Conservation (phyloP, 2,329 filamentous ascomycete species). For the Phaeosphaeria sp. region DNA sequence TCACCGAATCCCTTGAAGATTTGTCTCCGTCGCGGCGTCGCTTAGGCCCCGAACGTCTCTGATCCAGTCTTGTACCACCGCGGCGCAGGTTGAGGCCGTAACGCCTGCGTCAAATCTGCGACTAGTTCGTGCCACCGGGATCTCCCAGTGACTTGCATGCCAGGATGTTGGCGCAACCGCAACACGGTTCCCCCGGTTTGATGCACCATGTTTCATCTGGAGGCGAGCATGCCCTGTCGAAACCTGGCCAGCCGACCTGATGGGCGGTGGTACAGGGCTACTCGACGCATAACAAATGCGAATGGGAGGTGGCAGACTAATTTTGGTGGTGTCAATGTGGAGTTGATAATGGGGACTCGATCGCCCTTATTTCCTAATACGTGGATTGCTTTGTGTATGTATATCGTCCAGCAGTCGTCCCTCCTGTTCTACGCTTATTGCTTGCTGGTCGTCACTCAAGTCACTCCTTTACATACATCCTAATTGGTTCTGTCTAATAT, state of each 20-base stretch:
- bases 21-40: not conserved
- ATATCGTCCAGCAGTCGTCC: constrained; percentile 6
- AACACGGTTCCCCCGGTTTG: constrained; percentile 21
- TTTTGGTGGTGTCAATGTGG: constrained; percentile 22
- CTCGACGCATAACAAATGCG: constrained; percentile 31
- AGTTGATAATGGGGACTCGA: constrained; percentile 13
- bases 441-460: constrained; percentile 6
- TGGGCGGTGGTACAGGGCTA: constrained; percentile 26
- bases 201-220: constrained; percentile 32
- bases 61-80: constrained; percentile 6
- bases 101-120: constrained; percentile 13
- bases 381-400: constrained; percentile 1
- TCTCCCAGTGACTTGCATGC: constrained; percentile 15
- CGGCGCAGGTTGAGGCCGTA: constrained; percentile 9
- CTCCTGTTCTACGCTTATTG: constrained; percentile 2
- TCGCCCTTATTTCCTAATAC: constrained; percentile 6
- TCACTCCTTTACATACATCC: constrained; percentile 7
- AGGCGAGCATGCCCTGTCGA: constrained; percentile 29
- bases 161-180: constrained; percentile 18
- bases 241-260: constrained; percentile 17
- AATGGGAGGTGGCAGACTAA: constrained; percentile 18
- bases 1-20: not conserved
- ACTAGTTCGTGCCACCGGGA: constrained; percentile 28
- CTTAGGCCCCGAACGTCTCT: not conserved
- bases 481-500: constrained; percentile 25